phyloP scores from a whole-genome alignment of 2,329 filamentous ascomycete genomes.

The Aureobasidium subglaciale region DNA sequence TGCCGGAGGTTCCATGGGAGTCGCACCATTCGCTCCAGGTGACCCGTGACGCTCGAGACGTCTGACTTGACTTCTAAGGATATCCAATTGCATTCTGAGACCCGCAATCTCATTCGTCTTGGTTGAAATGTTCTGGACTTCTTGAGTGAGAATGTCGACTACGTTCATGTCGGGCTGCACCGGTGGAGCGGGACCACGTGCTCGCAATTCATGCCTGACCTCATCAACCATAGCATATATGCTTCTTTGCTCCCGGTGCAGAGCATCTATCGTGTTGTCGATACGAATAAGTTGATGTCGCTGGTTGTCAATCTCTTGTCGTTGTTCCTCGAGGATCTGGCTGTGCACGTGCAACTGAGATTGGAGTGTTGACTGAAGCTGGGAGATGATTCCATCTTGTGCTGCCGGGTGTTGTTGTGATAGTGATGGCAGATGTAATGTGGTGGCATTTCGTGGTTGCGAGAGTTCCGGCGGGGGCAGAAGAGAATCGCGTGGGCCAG shows the following conservation, averaged over 20 bases:
- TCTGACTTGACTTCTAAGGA: constrained; percentile 41
- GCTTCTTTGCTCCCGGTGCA: constrained; percentile 34
- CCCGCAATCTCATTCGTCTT: constrained; percentile 42
- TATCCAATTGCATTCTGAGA: constrained; percentile 40
- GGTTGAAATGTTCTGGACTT: constrained; percentile 33
- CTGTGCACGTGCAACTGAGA: constrained; percentile 44
- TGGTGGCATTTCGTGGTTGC: not conserved
- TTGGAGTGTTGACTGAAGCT: constrained; percentile 35
- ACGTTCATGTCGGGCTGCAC: constrained; percentile 28
- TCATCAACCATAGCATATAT: constrained; percentile 30
- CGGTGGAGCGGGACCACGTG: constrained; percentile 19
- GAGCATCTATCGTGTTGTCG: constrained; percentile 32
- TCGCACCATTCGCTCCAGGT: constrained; percentile 18
- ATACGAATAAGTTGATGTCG: constrained; percentile 35
- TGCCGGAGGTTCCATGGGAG: constrained; percentile 20
- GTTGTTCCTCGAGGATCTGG: constrained; percentile 33
- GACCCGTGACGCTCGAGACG: constrained; percentile 25
- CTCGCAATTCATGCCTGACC: constrained; percentile 30
- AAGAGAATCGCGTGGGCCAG: constrained; percentile 8
- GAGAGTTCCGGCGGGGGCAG: not conserved
- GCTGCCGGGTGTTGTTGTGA: constrained; percentile 7
- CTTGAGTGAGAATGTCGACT: constrained; percentile 39
- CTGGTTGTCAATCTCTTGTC: constrained; percentile 34
- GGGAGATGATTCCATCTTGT: constrained; percentile 33
- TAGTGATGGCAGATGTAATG: constrained; percentile 14